Evolutionary conservation across 345 rosid species (phyloP), one percentile per base, ranked within the genome.

Genomic region (Gynandropsis gynandra): DNA sequence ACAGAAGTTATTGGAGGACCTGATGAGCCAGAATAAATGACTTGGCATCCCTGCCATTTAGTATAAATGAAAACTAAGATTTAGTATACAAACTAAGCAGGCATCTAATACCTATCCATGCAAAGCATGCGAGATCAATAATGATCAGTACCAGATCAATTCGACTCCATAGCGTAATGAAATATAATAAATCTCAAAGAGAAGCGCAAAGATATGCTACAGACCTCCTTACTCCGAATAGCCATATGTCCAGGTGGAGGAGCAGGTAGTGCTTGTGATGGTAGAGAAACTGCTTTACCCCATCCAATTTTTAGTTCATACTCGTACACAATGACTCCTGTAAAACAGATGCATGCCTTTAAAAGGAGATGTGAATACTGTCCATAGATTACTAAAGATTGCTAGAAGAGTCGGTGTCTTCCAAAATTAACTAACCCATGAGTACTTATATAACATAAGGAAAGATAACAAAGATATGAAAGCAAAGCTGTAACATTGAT

Each of bases 241-340:
- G 96, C 99, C 99, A 93, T 93, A 1, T 93, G 99, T 50, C 97
- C 97, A 20, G 99, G 97, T 19, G 99, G 97, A 4, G 99, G 97
- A 68, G 99, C 99, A 32, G 99, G 99, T 27, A 88, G 66, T 6
- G 99, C 95, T 72, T 93, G 99, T 44, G 99, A 85, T 58, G 99
- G 99, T 62, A 88, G 92, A 64, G 97, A 94, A 52, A 93, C 99
- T 58, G 99, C 87, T 69, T 93, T 93, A 48, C 99, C 99, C 99
- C 99, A 93, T 29, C 99, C 99, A 59, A 93, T 88, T 66, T 88
- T 93, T 74, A 93, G 63, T 63, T 88, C 99, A 60, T 88, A 93
- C 64, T 88, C 99, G 55, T 85, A 93, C 21, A 93, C 94, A 50
- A 93, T 72, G 35, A 93, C 87, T 62, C 99, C 99, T 85, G 77